Evolutionary conservation across 768 basidiomycete genomes (phyloP).

Genomic region (Serpula lacrymans): DNA sequence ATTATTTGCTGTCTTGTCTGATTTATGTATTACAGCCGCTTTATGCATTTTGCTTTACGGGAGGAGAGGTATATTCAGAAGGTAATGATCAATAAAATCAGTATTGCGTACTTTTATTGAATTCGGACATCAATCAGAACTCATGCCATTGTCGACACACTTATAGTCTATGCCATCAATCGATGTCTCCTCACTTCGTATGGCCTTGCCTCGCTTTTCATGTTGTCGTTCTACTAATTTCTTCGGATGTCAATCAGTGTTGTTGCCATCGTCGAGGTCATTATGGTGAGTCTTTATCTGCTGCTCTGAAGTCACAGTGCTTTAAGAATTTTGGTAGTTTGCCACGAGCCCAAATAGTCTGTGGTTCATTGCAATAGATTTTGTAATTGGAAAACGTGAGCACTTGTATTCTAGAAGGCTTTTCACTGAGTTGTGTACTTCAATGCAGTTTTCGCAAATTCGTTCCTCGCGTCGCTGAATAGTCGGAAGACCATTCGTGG

Average conservation of each 20-base stretch:
- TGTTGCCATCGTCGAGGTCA: constrained; percentile 19
- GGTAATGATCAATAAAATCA: constrained; percentile 16
- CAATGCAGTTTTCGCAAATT: constrained; percentile 44
- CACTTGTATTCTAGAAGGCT: background rate
- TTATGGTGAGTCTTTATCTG: constrained; percentile 11
- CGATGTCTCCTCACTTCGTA: constrained; percentile 48
- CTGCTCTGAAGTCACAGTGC: too few relatives aligned
- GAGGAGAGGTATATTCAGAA: constrained; percentile 33
- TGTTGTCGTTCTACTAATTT: background rate
- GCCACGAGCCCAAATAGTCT: constrained; percentile 39
- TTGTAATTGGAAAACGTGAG: constrained; percentile 46
- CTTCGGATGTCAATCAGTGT: constrained; percentile 8
- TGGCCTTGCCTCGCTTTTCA: constrained; percentile 10
- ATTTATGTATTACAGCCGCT: constrained; percentile 39
- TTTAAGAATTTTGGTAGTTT: constrained; percentile 32
- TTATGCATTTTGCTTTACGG: constrained; percentile 41
- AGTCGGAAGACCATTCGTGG: constrained; percentile 33
- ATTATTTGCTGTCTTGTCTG: constrained; percentile 41
- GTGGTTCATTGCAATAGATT: constrained; percentile 47
- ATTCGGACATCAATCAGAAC: constrained; percentile 28
- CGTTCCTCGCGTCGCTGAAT: constrained; percentile 42
- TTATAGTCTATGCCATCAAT: constrained; percentile 49
- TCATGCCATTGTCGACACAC: constrained; percentile 36
- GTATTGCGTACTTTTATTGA: background rate
- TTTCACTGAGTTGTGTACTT: background rate